Base-by-base conservation (phyloP, 2,329 filamentous ascomycete species). In the Xylariaceae sp. region DNA sequence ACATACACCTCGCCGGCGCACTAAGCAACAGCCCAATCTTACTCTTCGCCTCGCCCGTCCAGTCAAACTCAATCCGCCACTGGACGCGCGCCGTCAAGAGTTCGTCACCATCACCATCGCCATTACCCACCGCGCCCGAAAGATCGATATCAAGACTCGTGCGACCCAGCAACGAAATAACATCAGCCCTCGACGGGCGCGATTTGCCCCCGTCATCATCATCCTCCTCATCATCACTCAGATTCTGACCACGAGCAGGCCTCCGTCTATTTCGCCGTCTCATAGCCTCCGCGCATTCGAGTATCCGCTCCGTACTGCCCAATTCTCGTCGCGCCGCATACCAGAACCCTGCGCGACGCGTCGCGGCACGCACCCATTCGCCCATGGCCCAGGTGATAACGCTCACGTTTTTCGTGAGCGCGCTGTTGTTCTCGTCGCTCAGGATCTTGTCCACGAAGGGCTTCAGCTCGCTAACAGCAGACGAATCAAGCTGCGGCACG, bases 1-100 rank as follows among this genome's bases (percentile, higher is more conserved):
- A 81, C 86, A 80, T 73, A 89, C 87, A 90, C 69, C 82, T 83
- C 6, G 75, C 77, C 0, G 87, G 87, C 47, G 85, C 74, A 3
- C 81, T 80, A 1, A 84, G 74, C 62, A 82, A 69, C 9, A 86
- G 75, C 3, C 74, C 74, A 13, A 89, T 72, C 50, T 76, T 76
- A 64, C 82, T 88, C 66, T 82, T 80, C 3, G 85, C 87, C 68
- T 90, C 88, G 4, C 88, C 88, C 0, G 86, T 87, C 87, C 87
- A 90, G 71, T 90, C 87, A 67, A 90, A 88, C 1, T 73, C 73
- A 49, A 88, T 84, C 51, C 73, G 76, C 88, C 88, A 90, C 58
- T 79, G 76, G 1, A 90, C 73, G 30, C 83, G 78, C 3, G 86
- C 57, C 9, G 76, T 70, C 1, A 80, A 75, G 8, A 74, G 61